phyloP scores from a whole-genome alignment of 345 rosid species.

The Eucalyptus albens region DNA sequence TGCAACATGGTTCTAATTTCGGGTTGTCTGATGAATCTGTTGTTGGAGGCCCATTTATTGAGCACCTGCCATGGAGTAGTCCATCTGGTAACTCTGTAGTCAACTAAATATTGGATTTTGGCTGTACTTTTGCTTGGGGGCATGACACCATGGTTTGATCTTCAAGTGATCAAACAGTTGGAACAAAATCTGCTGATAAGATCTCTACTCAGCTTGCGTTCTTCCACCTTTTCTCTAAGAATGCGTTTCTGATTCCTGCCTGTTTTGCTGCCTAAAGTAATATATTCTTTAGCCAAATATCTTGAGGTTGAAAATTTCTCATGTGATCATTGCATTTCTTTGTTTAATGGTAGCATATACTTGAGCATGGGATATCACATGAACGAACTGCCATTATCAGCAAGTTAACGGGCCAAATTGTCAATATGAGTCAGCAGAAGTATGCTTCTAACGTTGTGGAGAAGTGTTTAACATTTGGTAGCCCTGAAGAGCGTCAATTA shows the following conservation, averaged over 20 bases:
- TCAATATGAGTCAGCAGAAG: conserved; percentile 96
- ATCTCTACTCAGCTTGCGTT: neutral
- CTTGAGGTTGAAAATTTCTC: neutral
- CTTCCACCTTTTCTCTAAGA: neutral
- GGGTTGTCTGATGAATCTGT: neutral
- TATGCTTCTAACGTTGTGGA: conserved; percentile 97
- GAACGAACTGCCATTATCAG: conserved; percentile 66
- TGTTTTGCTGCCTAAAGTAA: neutral
- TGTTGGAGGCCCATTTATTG: neutral
- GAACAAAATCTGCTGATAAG: neutral
- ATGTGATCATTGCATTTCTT: neutral
- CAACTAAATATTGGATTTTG: neutral
- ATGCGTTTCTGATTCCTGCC: neutral
- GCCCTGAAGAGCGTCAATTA: conserved; percentile 73
- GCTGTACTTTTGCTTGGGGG: neutral
- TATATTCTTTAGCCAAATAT: neutral
- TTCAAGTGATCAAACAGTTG: neutral
- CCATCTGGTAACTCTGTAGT: neutral
- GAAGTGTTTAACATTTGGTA: conserved; percentile 84
- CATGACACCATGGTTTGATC: neutral
- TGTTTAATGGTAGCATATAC: conserved; percentile 51
- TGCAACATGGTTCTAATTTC: neutral
- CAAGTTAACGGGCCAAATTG: conserved; percentile 88
- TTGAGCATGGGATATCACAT: conserved; percentile 77
- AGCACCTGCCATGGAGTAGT: neutral